Evolutionary conservation across 306 rosid species (phyloP), one percentile per base, ranked within the genome.

Genomic region (Phaseolus lunatus): DNA sequence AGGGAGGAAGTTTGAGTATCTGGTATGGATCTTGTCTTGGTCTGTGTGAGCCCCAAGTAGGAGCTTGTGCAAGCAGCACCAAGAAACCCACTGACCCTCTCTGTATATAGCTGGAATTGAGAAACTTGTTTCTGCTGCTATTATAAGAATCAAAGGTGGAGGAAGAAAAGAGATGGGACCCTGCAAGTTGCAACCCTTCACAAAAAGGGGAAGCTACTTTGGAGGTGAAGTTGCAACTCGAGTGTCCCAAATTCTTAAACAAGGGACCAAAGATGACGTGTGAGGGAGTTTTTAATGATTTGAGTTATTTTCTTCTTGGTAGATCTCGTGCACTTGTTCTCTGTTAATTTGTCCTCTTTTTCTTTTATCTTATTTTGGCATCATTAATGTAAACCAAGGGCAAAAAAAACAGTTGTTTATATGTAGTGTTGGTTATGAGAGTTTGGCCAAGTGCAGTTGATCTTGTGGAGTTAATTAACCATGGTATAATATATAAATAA

Each of bases 151-250:
- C 50, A 82, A 69, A 61, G 67, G 14, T n/a, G 54, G 59, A 41
- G 56, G 66, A 53, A 63, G 53, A 61, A 83, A 74, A 57, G 53
- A 29, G 31, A 58, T 56, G 81, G 79, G 70, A 69, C 70, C 67
- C 43, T 80, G 75, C 76, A 72, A 52, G 70, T 24, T 33, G 33
- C 53, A 85, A 75, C 88, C 88, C 67, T 82, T 85, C 86, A 85
- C 8, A 56, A 9, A 75, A 75, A 18, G 83, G 65, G 7, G 80
- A 79, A 78, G 82, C 84, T 82, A 85, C 82, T 82, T 85, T 48
- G 75, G 78, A 73, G 19, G 86, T 31, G 88, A 85, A 74, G 88
- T 61, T 54, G 86, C 88, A 74, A 85, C 88, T 82, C 86, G 88
- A 11, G 82, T 82, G 77, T 82, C 80, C 73, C 80, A 10, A 47